Base-by-base conservation (phyloP, 1,284 basidiomycete species). In the Tilletia horrida region DNA sequence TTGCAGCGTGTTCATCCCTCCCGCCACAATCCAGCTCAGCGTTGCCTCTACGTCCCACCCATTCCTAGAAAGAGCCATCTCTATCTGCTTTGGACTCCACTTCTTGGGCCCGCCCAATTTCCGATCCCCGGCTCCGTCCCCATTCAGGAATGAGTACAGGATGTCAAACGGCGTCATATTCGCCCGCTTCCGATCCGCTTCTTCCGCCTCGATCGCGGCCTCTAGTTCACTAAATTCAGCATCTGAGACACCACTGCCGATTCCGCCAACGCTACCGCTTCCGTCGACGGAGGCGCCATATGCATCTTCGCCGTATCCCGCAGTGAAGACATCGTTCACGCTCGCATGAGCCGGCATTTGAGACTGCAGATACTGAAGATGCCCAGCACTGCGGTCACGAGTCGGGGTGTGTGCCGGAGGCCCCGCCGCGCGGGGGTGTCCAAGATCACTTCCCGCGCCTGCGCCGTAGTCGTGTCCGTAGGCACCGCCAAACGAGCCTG, bases 91-190 rank as follows among this genome's bases (percentile, higher is more conserved):
- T 2, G 91, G 89, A 0, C 93, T 90, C 77, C 77, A 79, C 55
- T 71, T 67, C 9, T 48, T 48, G 76, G 67, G n/a, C 35, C 70
- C 68, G 13, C 72, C 75, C 14, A 66, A n/a, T 25, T 29, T 44
- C 1, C 64, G 57, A 35, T 47, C n/a, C 2, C 29, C 59, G 3
- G 14, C 59, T 43, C 18, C 27, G 35, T 40, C 35, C n/a, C 73
- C 71, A 3, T 69, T 71, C 80, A 97, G 97, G 44, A 98, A 91
- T 43, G 91, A 93, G 76, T 88, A 89, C 23, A 98, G 88, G 47
- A 97, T 92, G 77, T 97, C 95, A 74, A 98, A 91, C 0, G 95
- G 95, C 1, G 94, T 95, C 91, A 97, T 95, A 43, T 92, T 91
- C 74, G 91, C 55, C 23, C 55, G 55, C 27, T 29, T 31, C 16